These are phyloP conservation scores for Boletus reticulatus DNA, from an alignment of 768 basidiomycete species.

Conservation along the genomic window DNA sequence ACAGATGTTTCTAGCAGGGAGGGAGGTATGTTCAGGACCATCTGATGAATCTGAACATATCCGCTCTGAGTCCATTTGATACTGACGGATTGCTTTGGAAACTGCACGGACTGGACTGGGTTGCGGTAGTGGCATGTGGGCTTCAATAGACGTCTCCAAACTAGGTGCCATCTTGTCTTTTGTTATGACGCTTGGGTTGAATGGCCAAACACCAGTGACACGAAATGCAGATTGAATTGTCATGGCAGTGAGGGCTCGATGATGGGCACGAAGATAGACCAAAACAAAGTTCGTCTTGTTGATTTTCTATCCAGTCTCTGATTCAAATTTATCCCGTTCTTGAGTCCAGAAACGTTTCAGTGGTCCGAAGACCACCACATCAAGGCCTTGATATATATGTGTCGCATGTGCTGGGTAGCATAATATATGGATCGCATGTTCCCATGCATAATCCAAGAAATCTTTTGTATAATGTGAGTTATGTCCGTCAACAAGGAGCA, in stretches of 20 bases:
- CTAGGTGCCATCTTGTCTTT: not conserved
- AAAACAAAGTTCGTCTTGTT: not conserved
- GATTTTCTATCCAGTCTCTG: not conserved
- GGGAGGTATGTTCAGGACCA: too few relatives aligned
- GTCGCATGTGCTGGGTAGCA: too few relatives aligned
- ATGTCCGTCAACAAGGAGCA: not conserved
- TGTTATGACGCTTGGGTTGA: not conserved
- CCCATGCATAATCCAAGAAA: not conserved
- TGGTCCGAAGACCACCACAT: slow-evolving; percentile 20
- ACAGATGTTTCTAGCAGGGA: too few relatives aligned
- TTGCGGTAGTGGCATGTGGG: too few relatives aligned
- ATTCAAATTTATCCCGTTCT: slow-evolving; percentile 7
- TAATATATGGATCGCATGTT: slow-evolving; percentile 10
- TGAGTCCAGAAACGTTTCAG: slow-evolving; percentile 32
- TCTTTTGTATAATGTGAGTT: not conserved
- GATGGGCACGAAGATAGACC: not conserved
- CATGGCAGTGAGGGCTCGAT: not conserved
- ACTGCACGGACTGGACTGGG: too few relatives aligned
- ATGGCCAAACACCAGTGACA: not conserved
- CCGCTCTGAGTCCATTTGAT: too few relatives aligned
- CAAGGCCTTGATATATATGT: too few relatives aligned
- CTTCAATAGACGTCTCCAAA: not conserved
- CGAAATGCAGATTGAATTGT: not conserved
- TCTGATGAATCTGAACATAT: too few relatives aligned
- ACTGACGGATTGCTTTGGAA: too few relatives aligned